Conservation (phyloP, 2,329 filamentous ascomycete genomes). For the Arthrobotrys sphaeroides region DNA sequence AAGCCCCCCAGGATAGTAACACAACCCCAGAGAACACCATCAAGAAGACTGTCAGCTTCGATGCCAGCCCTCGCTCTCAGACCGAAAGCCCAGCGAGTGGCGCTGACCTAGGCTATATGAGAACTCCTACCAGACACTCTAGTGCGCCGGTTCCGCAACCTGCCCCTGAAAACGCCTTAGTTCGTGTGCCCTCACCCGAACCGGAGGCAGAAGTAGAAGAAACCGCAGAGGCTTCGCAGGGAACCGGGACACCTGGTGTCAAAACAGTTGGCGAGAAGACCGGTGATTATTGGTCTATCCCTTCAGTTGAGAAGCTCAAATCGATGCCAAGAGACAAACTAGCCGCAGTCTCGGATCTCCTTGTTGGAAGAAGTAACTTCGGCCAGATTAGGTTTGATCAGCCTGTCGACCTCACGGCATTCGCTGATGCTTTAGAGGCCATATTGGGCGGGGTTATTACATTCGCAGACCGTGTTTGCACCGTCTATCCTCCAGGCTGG, state of each 20-base stretch:
- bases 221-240: slow-evolving; percentile 60
- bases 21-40: slow-evolving; percentile 55
- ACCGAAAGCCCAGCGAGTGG: slow-evolving; percentile 37
- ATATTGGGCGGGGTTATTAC: slow-evolving; percentile 79
- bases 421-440: slow-evolving; percentile 77
- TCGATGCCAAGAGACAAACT: slow-evolving; percentile 83
- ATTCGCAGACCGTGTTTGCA: slow-evolving; percentile 79
- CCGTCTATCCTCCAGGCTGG: slow-evolving; percentile 79
- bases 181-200: slow-evolving; percentile 71
- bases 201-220: slow-evolving; percentile 62
- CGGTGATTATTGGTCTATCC: slow-evolving; percentile 86
- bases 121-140: slow-evolving; percentile 43
- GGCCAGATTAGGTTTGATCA: slow-evolving; percentile 84
- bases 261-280: slow-evolving; percentile 66
- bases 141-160: slow-evolving; percentile 18
- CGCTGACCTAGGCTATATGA: slow-evolving; percentile 46
- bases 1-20: slow-evolving; percentile 60
- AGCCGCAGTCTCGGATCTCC: slow-evolving; percentile 76
- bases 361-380: slow-evolving; percentile 81
- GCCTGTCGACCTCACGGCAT: slow-evolving; percentile 79
- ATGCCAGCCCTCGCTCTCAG: slow-evolving; percentile 37
- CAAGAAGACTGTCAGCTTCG: slow-evolving; percentile 47
- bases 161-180: slow-evolving; percentile 58
- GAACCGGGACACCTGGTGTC: background rate
- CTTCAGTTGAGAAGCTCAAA: slow-evolving; percentile 76